Evolutionary conservation across 2,329 filamentous ascomycete species (phyloP).

Genomic region (Sporothrix luriei): DNA sequence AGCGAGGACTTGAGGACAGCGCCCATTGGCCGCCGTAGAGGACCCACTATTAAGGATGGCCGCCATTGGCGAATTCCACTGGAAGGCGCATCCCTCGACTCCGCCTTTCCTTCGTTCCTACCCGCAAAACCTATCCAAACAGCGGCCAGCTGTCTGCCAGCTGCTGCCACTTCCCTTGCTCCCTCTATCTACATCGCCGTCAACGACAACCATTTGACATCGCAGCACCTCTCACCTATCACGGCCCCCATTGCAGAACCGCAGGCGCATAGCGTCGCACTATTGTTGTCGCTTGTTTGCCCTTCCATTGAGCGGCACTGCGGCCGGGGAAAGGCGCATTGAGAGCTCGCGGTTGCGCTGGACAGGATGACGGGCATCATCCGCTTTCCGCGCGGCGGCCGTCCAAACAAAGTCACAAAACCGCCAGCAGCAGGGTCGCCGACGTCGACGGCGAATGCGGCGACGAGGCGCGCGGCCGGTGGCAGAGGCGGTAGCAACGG

Average conservation of each 20-base stretch:
- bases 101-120: neutral
- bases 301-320: neutral
- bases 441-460: too few species aligned
- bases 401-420: conserved; percentile 52
- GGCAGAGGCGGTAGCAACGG: neutral
- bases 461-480: neutral
- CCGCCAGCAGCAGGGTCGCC: conserved; percentile 35
- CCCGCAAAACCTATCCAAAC: neutral
- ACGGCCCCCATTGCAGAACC: neutral
- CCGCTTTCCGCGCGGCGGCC: conserved; percentile 45
- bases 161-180: conserved; percentile 30
- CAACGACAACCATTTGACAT: neutral
- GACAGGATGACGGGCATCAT: conserved; percentile 45
- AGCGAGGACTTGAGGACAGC: neutral
- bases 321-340: too few species aligned
- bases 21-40: neutral
- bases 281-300: neutral
- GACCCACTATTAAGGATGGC: neutral
- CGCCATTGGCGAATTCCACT: conserved; percentile 31
- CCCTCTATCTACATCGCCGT: neutral
- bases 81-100: conserved; percentile 8
- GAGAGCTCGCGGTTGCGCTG: neutral
- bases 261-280: neutral
- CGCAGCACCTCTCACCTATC: neutral
- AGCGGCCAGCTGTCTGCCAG: conserved; percentile 36